Evolutionary conservation across 2,329 filamentous ascomycete genomes (phyloP).

Genomic region (Fusarium irregulare): DNA sequence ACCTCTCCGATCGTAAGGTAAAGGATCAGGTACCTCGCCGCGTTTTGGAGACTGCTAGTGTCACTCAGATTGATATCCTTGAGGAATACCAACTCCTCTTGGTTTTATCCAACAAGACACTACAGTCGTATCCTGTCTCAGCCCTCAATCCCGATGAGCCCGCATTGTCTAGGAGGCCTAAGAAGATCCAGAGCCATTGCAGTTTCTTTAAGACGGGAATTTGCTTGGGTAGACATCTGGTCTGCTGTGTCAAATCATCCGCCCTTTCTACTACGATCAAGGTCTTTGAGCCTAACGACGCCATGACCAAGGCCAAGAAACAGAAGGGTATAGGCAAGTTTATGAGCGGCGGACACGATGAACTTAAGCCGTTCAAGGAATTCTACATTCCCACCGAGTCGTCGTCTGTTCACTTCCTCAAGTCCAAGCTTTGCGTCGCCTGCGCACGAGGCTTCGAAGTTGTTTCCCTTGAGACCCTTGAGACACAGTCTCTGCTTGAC

Average conservation of each 20-base stretch:
- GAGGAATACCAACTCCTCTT: slow-evolving; percentile 94
- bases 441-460: slow-evolving; percentile 97
- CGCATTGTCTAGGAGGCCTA: slow-evolving; percentile 82
- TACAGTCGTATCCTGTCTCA: slow-evolving; percentile 88
- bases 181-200: slow-evolving; percentile 96
- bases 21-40: slow-evolving; percentile 84
- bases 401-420: slow-evolving; percentile 97
- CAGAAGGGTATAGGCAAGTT: slow-evolving; percentile 96
- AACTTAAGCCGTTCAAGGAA: slow-evolving; percentile 97
- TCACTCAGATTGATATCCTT: slow-evolving; percentile 95
- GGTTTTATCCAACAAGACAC: slow-evolving; percentile 91
- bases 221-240: slow-evolving; percentile 91
- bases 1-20: slow-evolving; percentile 88
- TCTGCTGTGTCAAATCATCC: slow-evolving; percentile 95
- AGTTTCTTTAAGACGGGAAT: slow-evolving; percentile 99
- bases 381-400: slow-evolving; percentile 99
- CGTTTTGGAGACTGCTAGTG: slow-evolving; percentile 85
- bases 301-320: slow-evolving; percentile 92
- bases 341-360: slow-evolving; percentile 92
- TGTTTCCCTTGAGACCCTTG: slow-evolving; percentile 94
- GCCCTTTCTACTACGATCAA: slow-evolving; percentile 96
- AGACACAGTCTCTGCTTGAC: slow-evolving; percentile 95
- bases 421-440: slow-evolving; percentile 95
- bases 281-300: slow-evolving; percentile 98
- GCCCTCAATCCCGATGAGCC: slow-evolving; percentile 88